Base-by-base conservation (phyloP, 2,329 filamentous ascomycete genomes). In the Fusarium buxicola region DNA sequence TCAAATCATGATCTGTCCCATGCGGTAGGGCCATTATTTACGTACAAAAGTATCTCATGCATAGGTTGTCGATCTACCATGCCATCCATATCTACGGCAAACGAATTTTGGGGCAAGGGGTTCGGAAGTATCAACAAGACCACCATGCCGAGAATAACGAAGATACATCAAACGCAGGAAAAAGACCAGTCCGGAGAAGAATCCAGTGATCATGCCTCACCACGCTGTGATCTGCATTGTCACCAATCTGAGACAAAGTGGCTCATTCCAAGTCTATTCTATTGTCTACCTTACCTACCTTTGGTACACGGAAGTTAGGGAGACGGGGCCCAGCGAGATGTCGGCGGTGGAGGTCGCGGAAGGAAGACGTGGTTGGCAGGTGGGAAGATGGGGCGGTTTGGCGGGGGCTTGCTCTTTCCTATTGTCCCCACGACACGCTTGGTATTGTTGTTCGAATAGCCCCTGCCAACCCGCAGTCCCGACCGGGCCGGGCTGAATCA, bases 401-500 rank as follows among this genome's bases (percentile, higher is more conserved):
- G 65, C 52, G 52, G 55, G 21, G 52, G 47, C 47, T 52, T 60
- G 40, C 55, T 34, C 45, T 56, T 72, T 73, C 60, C 72, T 74
- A 74, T 75, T 75, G 73, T 75, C 68, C 63, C 55, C 50, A 58
- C 38, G 38, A 18, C 40, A 32, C 40, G 41, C 66, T 69, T 71
- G 46, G 66, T 74, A 75, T 75, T 75, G 73, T 75, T 72, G 73
- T 72, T 21, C 61, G 47, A 55, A 56, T 43, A 32, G 21, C 40
- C 58, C 48, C 54, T 52, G 59, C 59, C 44, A 52, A 40, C 47
- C 39, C 34, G 38, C 31, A 55, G 57, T 66, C 63, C 63, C 63
- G 58, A 66, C 54, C 55, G 63, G 63, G 58, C 47, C 58, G 55
- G 69, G 56, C 54, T 60, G 63, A 50, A 43, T 59, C 47, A 41